Conservation (phyloP, 2,329 filamentous ascomycete species). For the Cercospora sp. region DNA sequence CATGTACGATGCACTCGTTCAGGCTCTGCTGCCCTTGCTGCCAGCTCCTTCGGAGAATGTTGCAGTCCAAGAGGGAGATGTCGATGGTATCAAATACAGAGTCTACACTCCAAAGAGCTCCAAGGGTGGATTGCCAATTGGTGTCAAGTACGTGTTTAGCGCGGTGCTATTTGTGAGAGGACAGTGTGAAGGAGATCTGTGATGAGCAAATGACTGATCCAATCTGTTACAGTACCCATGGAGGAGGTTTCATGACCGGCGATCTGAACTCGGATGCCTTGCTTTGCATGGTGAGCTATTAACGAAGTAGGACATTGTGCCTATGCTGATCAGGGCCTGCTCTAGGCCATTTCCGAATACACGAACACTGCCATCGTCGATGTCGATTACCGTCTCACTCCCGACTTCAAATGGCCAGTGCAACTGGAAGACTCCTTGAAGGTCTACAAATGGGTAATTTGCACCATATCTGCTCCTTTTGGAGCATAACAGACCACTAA, state of each 20-base stretch:
- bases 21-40: slow-evolving; percentile 23
- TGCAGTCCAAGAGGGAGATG: slow-evolving; percentile 26
- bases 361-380: slow-evolving; percentile 38
- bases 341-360: slow-evolving; percentile 22
- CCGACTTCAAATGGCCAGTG: slow-evolving; percentile 48
- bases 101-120: slow-evolving; percentile 28
- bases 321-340: not conserved
- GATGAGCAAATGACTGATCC: not conserved
- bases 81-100: slow-evolving; percentile 28
- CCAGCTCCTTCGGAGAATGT: slow-evolving; percentile 27
- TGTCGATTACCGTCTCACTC: slow-evolving; percentile 48
- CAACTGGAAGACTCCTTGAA: slow-evolving; percentile 44
- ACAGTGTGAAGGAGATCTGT: not conserved
- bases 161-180: no score
- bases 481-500: not conserved
- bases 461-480: not conserved
- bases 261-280: slow-evolving; percentile 30
- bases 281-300: slow-evolving; percentile 21
- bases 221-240: slow-evolving; percentile 30
- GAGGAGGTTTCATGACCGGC: slow-evolving; percentile 32
- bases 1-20: slow-evolving; percentile 23
- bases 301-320: no score
- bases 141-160: slow-evolving; percentile 12
- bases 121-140: slow-evolving; percentile 24
- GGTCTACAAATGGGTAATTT: slow-evolving; percentile 42